Evolutionary conservation across 208 protist genomes (phyloP).

Genomic region (Crithidia acanthocephali): DNA sequence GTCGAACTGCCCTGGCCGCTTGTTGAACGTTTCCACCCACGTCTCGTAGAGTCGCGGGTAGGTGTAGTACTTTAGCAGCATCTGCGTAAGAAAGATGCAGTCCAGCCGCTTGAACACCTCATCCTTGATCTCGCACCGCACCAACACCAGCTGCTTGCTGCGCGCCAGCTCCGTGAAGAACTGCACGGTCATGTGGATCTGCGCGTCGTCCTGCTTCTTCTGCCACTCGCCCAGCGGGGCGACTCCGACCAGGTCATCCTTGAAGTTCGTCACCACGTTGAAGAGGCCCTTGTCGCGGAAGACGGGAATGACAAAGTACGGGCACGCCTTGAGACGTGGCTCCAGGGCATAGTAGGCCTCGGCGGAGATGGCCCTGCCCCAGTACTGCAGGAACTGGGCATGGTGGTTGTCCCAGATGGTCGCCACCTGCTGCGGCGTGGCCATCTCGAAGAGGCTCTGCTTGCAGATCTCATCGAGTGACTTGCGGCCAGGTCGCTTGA

Average conservation of each 20-base stretch:
- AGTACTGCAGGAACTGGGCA: constrained; percentile 91
- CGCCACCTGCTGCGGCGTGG: constrained; percentile 76
- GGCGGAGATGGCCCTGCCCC: constrained; percentile 79
- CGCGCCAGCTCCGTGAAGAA: constrained; percentile 92
- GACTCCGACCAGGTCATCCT: constrained; percentile 86
- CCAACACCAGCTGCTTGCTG: constrained; percentile 86
- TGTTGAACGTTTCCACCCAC: constrained; percentile 93
- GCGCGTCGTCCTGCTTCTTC: constrained; percentile 83
- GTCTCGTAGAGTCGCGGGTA: constrained; percentile 79
- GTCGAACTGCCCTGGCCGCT: constrained; percentile 81
- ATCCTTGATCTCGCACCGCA: constrained; percentile 93
- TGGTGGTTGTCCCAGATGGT: constrained; percentile 90
- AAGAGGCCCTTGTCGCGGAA: constrained; percentile 93
- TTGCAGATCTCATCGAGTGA: constrained; percentile 89
- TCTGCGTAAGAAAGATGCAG: constrained; percentile 91
- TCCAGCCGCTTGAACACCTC: constrained; percentile 88
- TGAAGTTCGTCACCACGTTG: constrained; percentile 93
- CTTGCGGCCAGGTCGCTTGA: constrained; percentile 87
- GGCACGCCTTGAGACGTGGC: constrained; percentile 76
- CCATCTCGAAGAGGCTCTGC: constrained; percentile 75
- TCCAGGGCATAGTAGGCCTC: constrained; percentile 85
- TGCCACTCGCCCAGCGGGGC: constrained; percentile 91
- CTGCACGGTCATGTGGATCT: constrained; percentile 93
- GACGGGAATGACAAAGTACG: constrained; percentile 92
- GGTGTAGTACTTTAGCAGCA: constrained; percentile 94